Base-by-base conservation (phyloP, 192 early-diverging fungal species). In the Backusella morwellensis region DNA sequence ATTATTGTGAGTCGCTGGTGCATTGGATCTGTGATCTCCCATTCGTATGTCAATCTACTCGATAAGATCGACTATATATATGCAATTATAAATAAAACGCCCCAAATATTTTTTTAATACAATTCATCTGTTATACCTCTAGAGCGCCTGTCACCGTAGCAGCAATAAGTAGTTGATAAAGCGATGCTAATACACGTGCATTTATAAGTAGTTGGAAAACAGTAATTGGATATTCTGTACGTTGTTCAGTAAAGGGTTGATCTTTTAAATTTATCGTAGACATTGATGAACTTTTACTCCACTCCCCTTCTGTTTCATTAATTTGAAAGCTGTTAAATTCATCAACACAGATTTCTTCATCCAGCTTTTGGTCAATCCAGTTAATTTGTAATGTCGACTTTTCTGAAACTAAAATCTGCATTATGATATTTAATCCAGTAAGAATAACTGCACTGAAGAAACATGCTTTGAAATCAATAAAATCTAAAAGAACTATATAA, bases 281-380 rank as follows among this genome's bases (percentile, higher is more conserved):
- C 35, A 70, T 23, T 38, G 68, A 70, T 14, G 68, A 70, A 23
- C 38, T 70, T 70, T 70, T 70, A 40, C 68, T 70, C 68, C 68
- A 70, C 23, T 40, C 34, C 5, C 68, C 68, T 26, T 63, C 56
- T 23, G 35, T 38, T 41, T 70, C 68, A 26, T n/a, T 63, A 2
- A 63, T 63, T 63, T 63, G 56, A 63, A 29, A 63, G 56, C 56
- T 63, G 23, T 63, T 63, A 14, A 21, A 63, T 63, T 63, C 56
- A 63, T 14, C 23, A 29, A 29, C 26, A 5, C 56, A 63, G 8
- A 63, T 63, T 36, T 40, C 38, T 6, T 40, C 68, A 23, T 70
- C 68, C 12, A 70, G 23, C 4, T 41, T 38, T 70, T 38, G 35
- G 3, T 70, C 35, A 38, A 41, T 21, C 68, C 68, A 70, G 5